phyloP scores from a whole-genome alignment of 2,329 filamentous ascomycete genomes.

The Fusarium sp. region DNA sequence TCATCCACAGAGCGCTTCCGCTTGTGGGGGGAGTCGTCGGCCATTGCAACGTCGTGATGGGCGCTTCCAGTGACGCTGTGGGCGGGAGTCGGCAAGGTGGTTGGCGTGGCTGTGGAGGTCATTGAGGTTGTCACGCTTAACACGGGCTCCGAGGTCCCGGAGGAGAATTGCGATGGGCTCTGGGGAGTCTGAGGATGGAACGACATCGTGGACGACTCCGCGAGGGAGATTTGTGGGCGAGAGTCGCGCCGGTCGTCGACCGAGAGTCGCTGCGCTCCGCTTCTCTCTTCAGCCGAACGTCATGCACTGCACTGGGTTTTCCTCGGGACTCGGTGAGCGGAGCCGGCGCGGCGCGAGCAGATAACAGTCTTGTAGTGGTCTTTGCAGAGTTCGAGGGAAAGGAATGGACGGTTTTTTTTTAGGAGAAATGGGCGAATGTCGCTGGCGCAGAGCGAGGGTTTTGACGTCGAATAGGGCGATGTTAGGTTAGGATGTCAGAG shows the following conservation, averaged over 20 bases:
- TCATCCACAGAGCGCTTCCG: slow-evolving; percentile 69
- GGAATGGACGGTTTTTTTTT: slow-evolving; percentile 25
- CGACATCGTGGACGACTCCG: slow-evolving; percentile 64
- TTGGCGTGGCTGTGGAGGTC: slow-evolving; percentile 59
- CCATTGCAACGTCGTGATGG: slow-evolving; percentile 56
- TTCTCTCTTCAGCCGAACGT: slow-evolving; percentile 43
- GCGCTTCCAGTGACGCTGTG: slow-evolving; percentile 68
- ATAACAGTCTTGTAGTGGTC: slow-evolving; percentile 10
- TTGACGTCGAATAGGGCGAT: slow-evolving; percentile 37
- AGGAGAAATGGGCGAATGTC: slow-evolving; percentile 37
- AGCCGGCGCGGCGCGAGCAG: slow-evolving; percentile 26
- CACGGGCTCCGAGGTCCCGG: slow-evolving; percentile 61
- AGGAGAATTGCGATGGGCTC: slow-evolving; percentile 71
- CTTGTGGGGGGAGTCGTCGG: slow-evolving; percentile 66
- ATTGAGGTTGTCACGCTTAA: slow-evolving; percentile 63
- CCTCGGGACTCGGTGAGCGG: slow-evolving; percentile 31
- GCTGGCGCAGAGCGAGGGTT: slow-evolving; percentile 37
- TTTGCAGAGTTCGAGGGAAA: slow-evolving; percentile 1
- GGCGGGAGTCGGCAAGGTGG: slow-evolving; percentile 68
- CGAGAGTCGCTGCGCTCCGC: slow-evolving; percentile 47
- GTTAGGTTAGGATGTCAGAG: slow-evolving; percentile 40
- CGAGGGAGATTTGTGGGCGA: slow-evolving; percentile 43
- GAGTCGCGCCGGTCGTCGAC: slow-evolving; percentile 48
- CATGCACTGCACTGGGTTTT: slow-evolving; percentile 45
- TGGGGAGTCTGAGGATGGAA: slow-evolving; percentile 74